phyloP scores from a whole-genome alignment of 1,284 basidiomycete genomes.

The Ustilago sp. region DNA sequence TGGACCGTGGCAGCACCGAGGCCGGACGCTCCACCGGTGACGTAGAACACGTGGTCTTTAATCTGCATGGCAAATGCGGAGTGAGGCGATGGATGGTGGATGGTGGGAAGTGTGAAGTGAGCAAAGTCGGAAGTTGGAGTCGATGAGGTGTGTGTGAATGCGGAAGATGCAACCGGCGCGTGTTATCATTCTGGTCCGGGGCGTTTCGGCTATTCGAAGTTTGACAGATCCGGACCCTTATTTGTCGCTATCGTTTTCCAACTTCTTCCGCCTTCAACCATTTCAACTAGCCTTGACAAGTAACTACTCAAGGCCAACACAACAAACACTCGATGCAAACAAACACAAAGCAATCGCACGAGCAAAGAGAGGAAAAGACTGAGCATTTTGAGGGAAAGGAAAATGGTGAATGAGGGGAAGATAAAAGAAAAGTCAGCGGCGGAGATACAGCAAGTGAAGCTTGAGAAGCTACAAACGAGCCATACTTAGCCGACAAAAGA shows the following conservation, averaged over 20 bases:
- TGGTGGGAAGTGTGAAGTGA: neutral
- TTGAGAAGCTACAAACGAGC: neutral
- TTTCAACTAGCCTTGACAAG: neutral
- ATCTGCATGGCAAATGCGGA: slow-evolving; percentile 54
- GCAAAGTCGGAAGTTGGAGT: neutral
- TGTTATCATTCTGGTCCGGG: neutral
- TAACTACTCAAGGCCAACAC: neutral
- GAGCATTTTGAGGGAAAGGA: slow-evolving; percentile 11
- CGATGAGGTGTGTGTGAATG: neutral
- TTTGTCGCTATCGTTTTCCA: neutral
- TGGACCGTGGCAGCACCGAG: slow-evolving; percentile 64
- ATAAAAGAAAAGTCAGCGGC: neutral
- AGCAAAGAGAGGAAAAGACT: slow-evolving; percentile 12
- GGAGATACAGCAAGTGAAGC: slow-evolving; percentile 1
- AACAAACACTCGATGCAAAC: neutral
- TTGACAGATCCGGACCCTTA: neutral
- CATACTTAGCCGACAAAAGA: neutral
- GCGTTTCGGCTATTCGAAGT: neutral
- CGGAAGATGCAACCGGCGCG: slow-evolving; percentile 6
- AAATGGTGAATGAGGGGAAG: slow-evolving; percentile 3
- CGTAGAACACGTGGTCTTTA: slow-evolving; percentile 53
- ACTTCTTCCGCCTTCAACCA: neutral
- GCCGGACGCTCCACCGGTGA: slow-evolving; percentile 65
- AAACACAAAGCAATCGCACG: neutral
- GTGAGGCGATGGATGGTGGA: neutral